These are phyloP conservation scores for Stephania japonica DNA, from an alignment of 164 flowering plant genomes.

Conservation along the genomic window DNA sequence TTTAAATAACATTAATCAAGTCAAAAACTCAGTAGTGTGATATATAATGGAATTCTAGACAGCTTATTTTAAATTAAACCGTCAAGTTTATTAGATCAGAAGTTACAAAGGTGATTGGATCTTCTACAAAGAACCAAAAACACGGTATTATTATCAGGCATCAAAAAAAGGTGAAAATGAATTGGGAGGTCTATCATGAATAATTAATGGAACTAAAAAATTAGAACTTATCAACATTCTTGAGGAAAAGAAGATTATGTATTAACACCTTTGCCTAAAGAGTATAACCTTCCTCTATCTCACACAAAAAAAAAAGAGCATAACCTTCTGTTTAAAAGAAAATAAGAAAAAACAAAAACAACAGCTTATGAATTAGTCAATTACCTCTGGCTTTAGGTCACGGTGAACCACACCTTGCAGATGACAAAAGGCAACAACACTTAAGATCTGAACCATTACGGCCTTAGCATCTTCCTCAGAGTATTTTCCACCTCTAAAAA, in stretches of 20 bases:
- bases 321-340: too few relatives aligned
- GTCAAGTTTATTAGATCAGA: neutral
- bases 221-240: neutral
- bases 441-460: conserved; percentile 84
- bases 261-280: neutral
- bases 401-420: conserved; percentile 98
- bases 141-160: neutral
- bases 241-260: neutral
- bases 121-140: neutral
- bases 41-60: too few relatives aligned
- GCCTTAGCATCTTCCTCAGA: conserved; percentile 90
- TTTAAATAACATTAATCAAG: too few relatives aligned
- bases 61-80: neutral
- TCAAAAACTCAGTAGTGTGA: too few relatives aligned
- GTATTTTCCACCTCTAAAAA: conserved; percentile 92
- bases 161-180: neutral
- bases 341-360: neutral
- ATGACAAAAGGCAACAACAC: conserved; percentile 71
- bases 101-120: neutral
- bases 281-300: too few relatives aligned
- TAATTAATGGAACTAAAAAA: neutral
- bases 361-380: neutral
- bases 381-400: conserved; percentile 97
- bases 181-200: neutral
- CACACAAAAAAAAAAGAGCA: too few relatives aligned